Percentiles rank a stretch among this genome's conserved stretches.
phyloP scores from a whole-genome alignment of 2,329 filamentous ascomycete genomes.

The Pleurostoma richardsiae region DNA sequence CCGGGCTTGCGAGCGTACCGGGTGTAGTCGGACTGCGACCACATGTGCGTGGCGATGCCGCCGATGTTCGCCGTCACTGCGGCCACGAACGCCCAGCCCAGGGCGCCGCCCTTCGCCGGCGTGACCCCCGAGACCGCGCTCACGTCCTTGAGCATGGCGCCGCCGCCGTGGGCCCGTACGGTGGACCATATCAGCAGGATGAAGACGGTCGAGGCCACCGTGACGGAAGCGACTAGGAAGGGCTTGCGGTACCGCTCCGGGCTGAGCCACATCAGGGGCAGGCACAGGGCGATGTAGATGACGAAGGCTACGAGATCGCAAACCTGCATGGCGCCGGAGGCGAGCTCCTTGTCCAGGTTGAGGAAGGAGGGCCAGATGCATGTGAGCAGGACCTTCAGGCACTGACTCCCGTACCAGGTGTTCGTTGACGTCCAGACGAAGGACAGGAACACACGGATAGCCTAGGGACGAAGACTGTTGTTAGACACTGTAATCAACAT shows the following conservation, averaged over 20 bases:
- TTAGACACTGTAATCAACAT: no score
- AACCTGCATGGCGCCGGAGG: constrained; percentile 11
- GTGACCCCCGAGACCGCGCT: constrained; percentile 11
- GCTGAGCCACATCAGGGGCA: constrained; percentile 17
- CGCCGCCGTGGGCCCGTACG: constrained; percentile 17
- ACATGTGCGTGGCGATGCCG: constrained; percentile 20
- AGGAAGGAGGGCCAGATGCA: constrained; percentile 15
- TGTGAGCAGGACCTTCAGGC: constrained; percentile 14
- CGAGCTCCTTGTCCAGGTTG: constrained; percentile 8
- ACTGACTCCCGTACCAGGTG: constrained; percentile 18
- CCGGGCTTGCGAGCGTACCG: constrained; percentile 20
- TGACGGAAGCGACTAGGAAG: constrained; percentile 15
- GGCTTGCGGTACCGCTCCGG: constrained; percentile 17
- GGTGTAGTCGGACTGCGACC: constrained; percentile 22
- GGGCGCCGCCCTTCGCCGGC: constrained; percentile 10
- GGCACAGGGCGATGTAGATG: constrained; percentile 15
- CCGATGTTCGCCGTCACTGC: constrained; percentile 21
- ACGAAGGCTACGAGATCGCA: constrained; percentile 16
- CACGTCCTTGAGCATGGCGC: constrained; percentile 16
- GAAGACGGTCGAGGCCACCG: constrained; percentile 20
- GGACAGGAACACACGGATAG: constrained; percentile 13
- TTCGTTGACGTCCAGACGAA: constrained; percentile 19
- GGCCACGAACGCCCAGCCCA: constrained; percentile 19
- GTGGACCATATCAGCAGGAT: constrained; percentile 20
- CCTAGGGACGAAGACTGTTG: not conserved